Evolutionary conservation across 2,329 filamentous ascomycete species (phyloP).

Genomic region (Curvularia hawaiiensis): DNA sequence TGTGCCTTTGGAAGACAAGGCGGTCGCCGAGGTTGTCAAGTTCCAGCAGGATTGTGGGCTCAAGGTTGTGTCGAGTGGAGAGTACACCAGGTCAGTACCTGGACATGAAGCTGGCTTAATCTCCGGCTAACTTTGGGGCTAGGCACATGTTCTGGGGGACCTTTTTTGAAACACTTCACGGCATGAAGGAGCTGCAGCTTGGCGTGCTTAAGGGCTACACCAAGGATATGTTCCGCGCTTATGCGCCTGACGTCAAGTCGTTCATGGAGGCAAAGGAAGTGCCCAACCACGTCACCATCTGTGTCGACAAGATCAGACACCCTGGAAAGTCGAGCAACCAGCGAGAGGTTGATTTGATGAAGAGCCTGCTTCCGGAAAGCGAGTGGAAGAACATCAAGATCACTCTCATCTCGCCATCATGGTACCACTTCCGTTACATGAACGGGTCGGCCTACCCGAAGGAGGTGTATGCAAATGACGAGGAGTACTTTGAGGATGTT

Average conservation of each 20-base stretch:
- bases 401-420: constrained; percentile 69
- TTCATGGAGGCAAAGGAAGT: constrained; percentile 63
- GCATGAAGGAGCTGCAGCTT: constrained; percentile 58
- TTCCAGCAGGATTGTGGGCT: constrained; percentile 68
- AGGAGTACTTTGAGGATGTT: constrained; percentile 55
- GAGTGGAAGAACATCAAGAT: constrained; percentile 70
- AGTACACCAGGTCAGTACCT: constrained; percentile 57
- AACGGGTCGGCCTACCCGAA: constrained; percentile 55
- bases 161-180: constrained; percentile 61
- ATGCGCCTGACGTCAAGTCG: constrained; percentile 66
- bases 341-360: constrained; percentile 65
- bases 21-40: constrained; percentile 68
- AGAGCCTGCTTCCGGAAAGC: constrained; percentile 63
- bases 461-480: constrained; percentile 53
- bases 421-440: constrained; percentile 71
- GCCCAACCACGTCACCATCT: constrained; percentile 62
- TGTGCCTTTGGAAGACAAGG: constrained; percentile 65
- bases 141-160: constrained; percentile 62
- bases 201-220: constrained; percentile 52
- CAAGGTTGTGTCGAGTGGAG: constrained; percentile 69
- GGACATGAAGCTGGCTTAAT: background rate
- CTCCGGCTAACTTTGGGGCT: constrained; percentile 16
- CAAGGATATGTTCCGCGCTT: constrained; percentile 61
- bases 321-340: constrained; percentile 60
- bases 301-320: constrained; percentile 63